Conservation (phyloP, 192 early-diverging fungal species). For the Lobosporangium transversale region DNA sequence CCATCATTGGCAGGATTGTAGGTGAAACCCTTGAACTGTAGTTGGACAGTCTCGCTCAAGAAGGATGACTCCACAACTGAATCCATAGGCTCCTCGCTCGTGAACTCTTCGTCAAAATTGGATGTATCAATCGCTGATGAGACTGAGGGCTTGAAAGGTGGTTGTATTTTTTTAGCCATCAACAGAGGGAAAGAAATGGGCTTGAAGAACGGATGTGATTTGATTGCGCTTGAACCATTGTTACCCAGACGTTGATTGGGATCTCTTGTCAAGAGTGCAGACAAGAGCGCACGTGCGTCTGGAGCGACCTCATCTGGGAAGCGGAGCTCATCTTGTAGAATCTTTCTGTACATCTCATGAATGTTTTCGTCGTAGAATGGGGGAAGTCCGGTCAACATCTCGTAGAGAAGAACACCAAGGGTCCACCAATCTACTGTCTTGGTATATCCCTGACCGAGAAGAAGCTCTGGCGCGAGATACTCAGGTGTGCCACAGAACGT, state of each 20-base stretch:
- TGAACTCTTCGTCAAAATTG: conserved; percentile 99
- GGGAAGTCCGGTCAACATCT: conserved; percentile 90
- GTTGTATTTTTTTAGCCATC: conserved; percentile 89
- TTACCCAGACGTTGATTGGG: conserved; percentile 84
- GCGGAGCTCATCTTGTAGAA: conserved; percentile 87
- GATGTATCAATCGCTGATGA: conserved; percentile 90
- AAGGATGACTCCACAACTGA: conserved; percentile 85
- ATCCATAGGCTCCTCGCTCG: conserved; percentile 89
- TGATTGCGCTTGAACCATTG: conserved; percentile 92
- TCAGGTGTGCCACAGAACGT: conserved; percentile 99
- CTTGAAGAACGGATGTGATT: conserved; percentile 92
- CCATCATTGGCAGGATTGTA: conserved; percentile 84
- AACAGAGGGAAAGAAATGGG: conserved; percentile 90
- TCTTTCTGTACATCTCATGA: conserved; percentile 95
- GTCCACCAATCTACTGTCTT: conserved; percentile 99
- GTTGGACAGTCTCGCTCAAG: conserved; percentile 89
- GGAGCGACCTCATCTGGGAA: conserved; percentile 82
- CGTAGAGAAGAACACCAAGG: conserved; percentile 89
- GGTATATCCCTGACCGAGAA: conserved; percentile 86
- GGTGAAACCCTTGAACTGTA: conserved; percentile 96
- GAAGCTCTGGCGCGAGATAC: conserved; percentile 93
- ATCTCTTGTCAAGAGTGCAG: conserved; percentile 83
- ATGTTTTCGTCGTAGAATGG: conserved; percentile 96
- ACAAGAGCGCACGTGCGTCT: conserved; percentile 73
- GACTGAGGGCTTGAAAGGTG: conserved; percentile 93